phyloP scores from a whole-genome alignment of 2,329 filamentous ascomycete species.

The Didymella keratinophila region DNA sequence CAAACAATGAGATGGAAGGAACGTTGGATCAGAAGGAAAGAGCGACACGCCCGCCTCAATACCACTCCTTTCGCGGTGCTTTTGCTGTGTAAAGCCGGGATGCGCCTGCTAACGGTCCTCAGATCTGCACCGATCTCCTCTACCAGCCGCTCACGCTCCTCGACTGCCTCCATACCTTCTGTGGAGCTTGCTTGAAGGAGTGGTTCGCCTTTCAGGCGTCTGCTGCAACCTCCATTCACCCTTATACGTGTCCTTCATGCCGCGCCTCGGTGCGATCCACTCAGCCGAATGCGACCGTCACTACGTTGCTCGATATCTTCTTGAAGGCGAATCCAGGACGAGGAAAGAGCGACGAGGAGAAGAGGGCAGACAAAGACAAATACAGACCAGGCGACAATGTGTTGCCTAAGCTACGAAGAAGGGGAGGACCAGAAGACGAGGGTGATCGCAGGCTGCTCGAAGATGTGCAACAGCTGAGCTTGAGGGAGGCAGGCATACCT shows the following conservation, averaged over 20 bases:
- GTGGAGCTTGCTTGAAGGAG: conserved; percentile 91
- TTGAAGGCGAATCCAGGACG: conserved; percentile 80
- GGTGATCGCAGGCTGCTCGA: conserved; percentile 75
- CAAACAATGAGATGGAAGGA: conserved; percentile 2
- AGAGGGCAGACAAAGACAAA: conserved; percentile 74
- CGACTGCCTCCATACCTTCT: conserved; percentile 95
- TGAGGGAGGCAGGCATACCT: conserved; percentile 70
- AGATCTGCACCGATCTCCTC: conserved; percentile 97
- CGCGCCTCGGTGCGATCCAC: conserved; percentile 86
- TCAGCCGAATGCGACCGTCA: conserved; percentile 88
- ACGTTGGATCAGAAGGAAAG: background rate
- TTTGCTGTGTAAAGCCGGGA: conserved; percentile 12
- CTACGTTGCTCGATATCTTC: conserved; percentile 88
- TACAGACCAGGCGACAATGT: conserved; percentile 87
- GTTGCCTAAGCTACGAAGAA: conserved; percentile 66
- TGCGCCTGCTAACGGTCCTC: conserved; percentile 34
- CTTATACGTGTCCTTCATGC: conserved; percentile 92
- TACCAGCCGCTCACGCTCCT: conserved; percentile 90
- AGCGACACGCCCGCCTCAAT: background rate
- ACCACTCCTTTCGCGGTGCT: conserved; percentile 6
- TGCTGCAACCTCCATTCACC: conserved; percentile 61
- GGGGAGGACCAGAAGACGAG: conserved; percentile 64
- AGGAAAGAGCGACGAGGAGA: conserved; percentile 74
- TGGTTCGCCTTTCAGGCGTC: conserved; percentile 88
- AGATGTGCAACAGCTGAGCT: conserved; percentile 75